Base-by-base conservation (phyloP, 768 basidiomycete species). In the Boletus rex-veris region DNA sequence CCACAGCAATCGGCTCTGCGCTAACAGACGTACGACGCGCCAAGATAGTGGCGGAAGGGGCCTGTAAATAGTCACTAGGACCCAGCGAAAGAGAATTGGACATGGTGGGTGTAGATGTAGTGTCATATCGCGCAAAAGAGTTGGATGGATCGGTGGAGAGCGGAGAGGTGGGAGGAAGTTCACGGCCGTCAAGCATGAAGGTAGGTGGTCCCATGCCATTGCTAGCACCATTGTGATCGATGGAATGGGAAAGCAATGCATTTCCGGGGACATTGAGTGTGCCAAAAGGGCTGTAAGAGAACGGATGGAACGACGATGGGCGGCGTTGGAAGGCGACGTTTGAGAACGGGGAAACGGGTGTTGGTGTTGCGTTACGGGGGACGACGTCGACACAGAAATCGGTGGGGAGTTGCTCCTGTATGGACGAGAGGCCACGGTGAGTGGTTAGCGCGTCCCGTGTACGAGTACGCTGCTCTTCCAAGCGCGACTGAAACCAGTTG, bases 21-120 rank as follows among this genome's bases (percentile, higher is more conserved):
- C 90, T 93, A 54, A 99, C 93, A 36, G 95, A 98, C 3, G 91
- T 90, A 40, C 97, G 85, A 36, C 97, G 84, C 30, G 92, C 92
- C 67, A 98, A 81, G 66, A 85, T 90, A 63, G 85, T 88, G 70
- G 86, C 80, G 6, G 80, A 81, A 19, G 86, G 86, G 0, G 86
- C 80, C 40, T 85, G 82, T n/a, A 92, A 77, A 61, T 81, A 88
- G 64, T 90, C 86, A 18, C 78, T 80, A 18, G 78, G 74, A 53
- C 75, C 76, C 62, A 60, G 61, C 59, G 66, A 71, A 69, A 54
- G 70, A 50, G 58, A 72, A 64, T 52, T 73, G 61, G 72, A 71
- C 62, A 78, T 79, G 54, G 76, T 75, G 1, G 79, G 75, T 2
- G 81, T 74, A 18, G 63, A 60, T 36, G 73, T 62, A 33, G 68